A percentile compares a stretch with the other conserved stretches of the same genome.
Evolutionary conservation across 2,329 filamentous ascomycete genomes (phyloP).

Genomic region (Claviceps capensis): DNA sequence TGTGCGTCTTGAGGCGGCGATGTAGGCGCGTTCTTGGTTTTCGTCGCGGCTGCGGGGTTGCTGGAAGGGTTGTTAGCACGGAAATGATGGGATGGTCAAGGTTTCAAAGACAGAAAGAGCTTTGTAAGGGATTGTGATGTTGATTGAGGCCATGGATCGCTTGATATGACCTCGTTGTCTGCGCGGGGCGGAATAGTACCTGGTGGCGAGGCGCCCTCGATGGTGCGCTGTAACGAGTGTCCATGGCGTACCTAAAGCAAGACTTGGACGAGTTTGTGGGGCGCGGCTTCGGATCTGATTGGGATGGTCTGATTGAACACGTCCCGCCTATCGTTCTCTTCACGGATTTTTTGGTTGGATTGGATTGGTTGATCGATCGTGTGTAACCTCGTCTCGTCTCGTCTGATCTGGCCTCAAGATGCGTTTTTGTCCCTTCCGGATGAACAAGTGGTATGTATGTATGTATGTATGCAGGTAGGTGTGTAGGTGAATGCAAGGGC

Average conservation of each 20-base stretch:
- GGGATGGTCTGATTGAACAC: too few relatives aligned
- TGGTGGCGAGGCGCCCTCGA: not conserved
- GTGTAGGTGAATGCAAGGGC: too few relatives aligned
- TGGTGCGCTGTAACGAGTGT: not conserved
- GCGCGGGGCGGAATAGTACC: not conserved
- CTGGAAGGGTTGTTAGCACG: not conserved
- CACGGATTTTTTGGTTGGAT: not conserved
- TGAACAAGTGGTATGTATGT: too few relatives aligned
- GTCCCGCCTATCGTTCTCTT: not conserved
- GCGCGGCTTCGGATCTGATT: not conserved
- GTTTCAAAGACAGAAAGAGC: too few relatives aligned
- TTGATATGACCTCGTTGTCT: too few relatives aligned
- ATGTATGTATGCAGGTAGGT: too few relatives aligned
- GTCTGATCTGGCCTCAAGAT: too few relatives aligned
- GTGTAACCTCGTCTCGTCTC: too few relatives aligned
- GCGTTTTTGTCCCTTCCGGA: too few relatives aligned
- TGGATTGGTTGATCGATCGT: not conserved
- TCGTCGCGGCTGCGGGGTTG: slow-evolving; percentile 34
- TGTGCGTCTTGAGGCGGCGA: slow-evolving; percentile 75
- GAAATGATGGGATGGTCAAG: too few relatives aligned
- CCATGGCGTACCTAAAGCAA: not conserved
- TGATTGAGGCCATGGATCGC: too few relatives aligned
- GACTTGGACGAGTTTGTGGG: not conserved
- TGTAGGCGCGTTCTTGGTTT: slow-evolving; percentile 79
- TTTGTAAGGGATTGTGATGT: too few relatives aligned